phyloP scores from a whole-genome alignment of 495 filamentous ascomycete species.

The Penicillium subrubescens region DNA sequence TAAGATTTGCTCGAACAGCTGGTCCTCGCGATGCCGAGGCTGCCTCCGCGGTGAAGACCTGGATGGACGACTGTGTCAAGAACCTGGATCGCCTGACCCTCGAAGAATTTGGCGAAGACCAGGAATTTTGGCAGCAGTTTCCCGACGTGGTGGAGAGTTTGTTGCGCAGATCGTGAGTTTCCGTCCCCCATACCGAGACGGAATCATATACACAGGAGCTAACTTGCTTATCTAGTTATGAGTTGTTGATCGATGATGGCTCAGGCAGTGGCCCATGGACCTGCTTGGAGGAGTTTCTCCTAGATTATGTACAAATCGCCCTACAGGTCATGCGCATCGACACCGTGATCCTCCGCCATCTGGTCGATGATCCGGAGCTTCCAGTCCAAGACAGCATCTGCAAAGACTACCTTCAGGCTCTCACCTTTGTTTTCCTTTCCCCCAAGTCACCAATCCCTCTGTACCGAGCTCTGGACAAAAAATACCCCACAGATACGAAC shows the following conservation, averaged over 20 bases:
- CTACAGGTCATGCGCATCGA: slow-evolving; percentile 43
- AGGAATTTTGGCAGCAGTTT: slow-evolving; percentile 57
- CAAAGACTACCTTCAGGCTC: slow-evolving; percentile 30
- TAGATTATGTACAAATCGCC: slow-evolving; percentile 36
- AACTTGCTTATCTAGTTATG: slow-evolving; percentile 23
- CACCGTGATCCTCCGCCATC: slow-evolving; percentile 24
- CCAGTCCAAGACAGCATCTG: slow-evolving; percentile 30
- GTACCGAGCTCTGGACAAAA: slow-evolving; percentile 29
- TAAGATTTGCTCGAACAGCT: slow-evolving; percentile 26
- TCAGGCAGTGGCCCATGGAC: slow-evolving; percentile 20
- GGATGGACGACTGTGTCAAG: slow-evolving; percentile 37
- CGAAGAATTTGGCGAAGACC: slow-evolving; percentile 36
- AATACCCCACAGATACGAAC: slow-evolving; percentile 23
- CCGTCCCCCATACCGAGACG: not conserved
- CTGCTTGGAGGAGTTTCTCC: slow-evolving; percentile 41
- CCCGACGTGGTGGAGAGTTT: slow-evolving; percentile 46
- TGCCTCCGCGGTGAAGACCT: slow-evolving; percentile 34
- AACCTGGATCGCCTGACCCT: slow-evolving; percentile 35
- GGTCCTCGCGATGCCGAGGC: slow-evolving; percentile 29
- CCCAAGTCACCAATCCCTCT: slow-evolving; percentile 32
- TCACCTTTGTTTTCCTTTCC: slow-evolving; percentile 37
- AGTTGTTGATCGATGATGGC: slow-evolving; percentile 33
- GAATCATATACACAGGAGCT: not conserved
- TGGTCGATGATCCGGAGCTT: slow-evolving; percentile 29
- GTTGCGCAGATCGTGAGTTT: slow-evolving; percentile 45